Conservation (phyloP, 2,329 filamentous ascomycete genomes). For the Clonostachys sp. region DNA sequence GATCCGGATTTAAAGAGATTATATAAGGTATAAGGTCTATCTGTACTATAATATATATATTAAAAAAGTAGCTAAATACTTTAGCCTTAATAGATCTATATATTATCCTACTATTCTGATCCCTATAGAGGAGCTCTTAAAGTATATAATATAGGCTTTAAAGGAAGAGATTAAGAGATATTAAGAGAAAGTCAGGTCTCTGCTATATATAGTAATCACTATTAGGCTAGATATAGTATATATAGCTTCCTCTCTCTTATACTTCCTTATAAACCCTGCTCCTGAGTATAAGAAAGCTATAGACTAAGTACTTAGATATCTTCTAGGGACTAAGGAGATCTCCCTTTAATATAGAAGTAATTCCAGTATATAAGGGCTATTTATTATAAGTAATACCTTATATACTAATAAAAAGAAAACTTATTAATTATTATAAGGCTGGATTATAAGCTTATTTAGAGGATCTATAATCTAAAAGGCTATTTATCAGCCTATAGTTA, state of each 20-base stretch:
- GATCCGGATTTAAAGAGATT: no score
- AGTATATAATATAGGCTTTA: background rate
- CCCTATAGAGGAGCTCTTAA: no score
- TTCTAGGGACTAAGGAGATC: background rate
- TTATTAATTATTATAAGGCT: background rate
- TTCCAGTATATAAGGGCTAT: background rate
- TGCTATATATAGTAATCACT: background rate
- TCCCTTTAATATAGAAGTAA: background rate
- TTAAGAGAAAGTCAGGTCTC: background rate
- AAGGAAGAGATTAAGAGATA: background rate
- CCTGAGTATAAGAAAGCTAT: background rate
- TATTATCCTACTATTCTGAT: no score
- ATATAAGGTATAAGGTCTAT: no score
- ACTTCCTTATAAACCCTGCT: background rate
- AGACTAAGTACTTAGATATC: background rate
- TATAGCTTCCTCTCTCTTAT: background rate
- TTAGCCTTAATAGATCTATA: no score
- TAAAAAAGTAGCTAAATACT: no score
- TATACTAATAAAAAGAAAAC: background rate
- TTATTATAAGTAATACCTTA: background rate
- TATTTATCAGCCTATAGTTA: background rate
- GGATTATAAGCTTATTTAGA: background rate
- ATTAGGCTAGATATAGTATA: background rate
- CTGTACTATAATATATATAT: no score
- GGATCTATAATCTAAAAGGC: background rate